Conservation (phyloP, 2,329 filamentous ascomycete genomes). For the Ophiocordyceps camponoti-saundersi region DNA sequence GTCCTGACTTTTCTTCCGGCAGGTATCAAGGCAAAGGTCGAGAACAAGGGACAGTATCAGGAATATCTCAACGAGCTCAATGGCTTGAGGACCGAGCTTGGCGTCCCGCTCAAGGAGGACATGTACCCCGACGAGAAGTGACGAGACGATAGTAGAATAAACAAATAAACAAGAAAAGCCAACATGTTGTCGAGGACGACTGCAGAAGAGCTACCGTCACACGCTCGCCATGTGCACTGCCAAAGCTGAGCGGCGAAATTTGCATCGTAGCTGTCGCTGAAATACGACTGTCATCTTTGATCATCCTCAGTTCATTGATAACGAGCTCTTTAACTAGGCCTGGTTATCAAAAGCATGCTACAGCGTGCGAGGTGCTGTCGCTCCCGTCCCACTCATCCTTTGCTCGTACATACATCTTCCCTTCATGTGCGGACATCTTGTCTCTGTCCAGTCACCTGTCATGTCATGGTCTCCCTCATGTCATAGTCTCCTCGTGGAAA, state of each 20-base stretch:
- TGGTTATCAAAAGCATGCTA: not conserved
- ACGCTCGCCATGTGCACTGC: too few relatives aligned
- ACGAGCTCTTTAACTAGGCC: not conserved
- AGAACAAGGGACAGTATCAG: conserved; percentile 95
- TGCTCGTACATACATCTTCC: not conserved
- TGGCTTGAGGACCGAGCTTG: conserved; percentile 82
- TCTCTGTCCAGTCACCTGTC: not conserved
- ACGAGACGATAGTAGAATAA: conserved; percentile 3
- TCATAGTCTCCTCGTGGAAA: not conserved
- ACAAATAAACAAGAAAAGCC: conserved; percentile 8
- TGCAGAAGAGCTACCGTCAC: too few relatives aligned
- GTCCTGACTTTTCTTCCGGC: conserved; percentile 2
- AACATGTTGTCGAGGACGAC: not conserved
- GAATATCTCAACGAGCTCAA: conserved; percentile 92
- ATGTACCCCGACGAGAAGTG: conserved; percentile 56
- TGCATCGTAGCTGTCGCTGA: too few relatives aligned
- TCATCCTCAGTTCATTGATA: not conserved
- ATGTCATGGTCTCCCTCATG: not conserved
- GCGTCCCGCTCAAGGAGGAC: conserved; percentile 79
- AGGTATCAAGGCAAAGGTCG: conserved; percentile 99
- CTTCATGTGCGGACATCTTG: not conserved
- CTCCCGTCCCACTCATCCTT: not conserved
- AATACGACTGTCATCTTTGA: too few relatives aligned
- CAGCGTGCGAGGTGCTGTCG: not conserved
- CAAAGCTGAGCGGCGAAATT: too few relatives aligned